Base-by-base conservation (phyloP, 345 rosid species). In the Citrus unshiu region DNA sequence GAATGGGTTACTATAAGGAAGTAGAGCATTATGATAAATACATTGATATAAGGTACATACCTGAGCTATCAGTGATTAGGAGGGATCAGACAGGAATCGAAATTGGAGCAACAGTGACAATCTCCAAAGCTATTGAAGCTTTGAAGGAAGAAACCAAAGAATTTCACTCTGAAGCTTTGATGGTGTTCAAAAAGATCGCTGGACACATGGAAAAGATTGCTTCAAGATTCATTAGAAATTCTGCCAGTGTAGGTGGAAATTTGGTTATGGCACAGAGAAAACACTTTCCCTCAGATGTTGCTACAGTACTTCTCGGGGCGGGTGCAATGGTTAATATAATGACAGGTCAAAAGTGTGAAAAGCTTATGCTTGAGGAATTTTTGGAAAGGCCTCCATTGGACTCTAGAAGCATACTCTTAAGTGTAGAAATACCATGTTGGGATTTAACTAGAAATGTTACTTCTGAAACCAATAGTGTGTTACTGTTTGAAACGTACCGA, bases 171-270 rank as follows among this genome's bases (percentile, higher is more conserved):
- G 83, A 83, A 75, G 39, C 76, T 75, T 72, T 71, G 25, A 70
- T 71, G 72, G 73, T 89, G 32, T 90, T 84, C 59, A 79, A 74
- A 79, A 93, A 85, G 66, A 77, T 94, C 69, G 93, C 92, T 4
- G 75, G 59, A 63, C 97, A 93, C 78, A 85, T 95, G 97, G 98
- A 92, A 83, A 92, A 89, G 77, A 78, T 92, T 60, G 97, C 91
- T 49, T 32, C 90, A 46, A 83, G 65, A 73, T 88, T 87, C n/a
- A 69, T 93, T 57, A 81, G 96, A 78, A 95, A 95, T 78, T 84
- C 90, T 13, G 97, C 88, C 62, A 92, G 93, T 84, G 43, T 95
- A 6, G 98, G 98, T 22, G 99, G 98, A 30, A 93, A 93, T 79
- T 27, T 95, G 81, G 91, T 93, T 76, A 89, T 95, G 98, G 97